Evolutionary conservation across 257 asterid genomes (phyloP).

Genomic region (Osmanthus fragrans): DNA sequence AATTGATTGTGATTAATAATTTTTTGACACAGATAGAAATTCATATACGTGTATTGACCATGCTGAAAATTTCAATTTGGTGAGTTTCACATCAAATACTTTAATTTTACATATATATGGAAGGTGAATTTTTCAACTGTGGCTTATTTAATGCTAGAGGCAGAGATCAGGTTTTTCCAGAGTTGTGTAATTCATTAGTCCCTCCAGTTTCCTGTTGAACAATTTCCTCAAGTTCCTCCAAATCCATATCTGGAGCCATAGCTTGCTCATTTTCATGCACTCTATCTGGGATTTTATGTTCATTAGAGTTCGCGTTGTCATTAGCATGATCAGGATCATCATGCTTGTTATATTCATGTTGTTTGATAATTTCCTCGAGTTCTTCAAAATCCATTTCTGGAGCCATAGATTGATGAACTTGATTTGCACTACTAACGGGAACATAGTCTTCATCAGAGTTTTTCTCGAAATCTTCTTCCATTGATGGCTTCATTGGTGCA

Average conservation of each 20-base stretch:
- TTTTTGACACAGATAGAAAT: too few species aligned
- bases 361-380: conserved; percentile 17
- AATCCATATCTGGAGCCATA: conserved; percentile 30
- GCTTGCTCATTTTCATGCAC: conserved; percentile 12
- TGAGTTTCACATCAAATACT: neutral
- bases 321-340: neutral
- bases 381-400: conserved; percentile 20
- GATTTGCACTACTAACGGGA: neutral
- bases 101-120: neutral
- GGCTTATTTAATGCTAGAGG: neutral
- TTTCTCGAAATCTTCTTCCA: neutral
- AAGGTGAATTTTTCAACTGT: neutral
- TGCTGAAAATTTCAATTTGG: neutral
- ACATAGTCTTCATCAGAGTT: conserved; percentile 15
- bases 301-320: neutral
- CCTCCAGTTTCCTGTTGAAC: conserved; percentile 1
- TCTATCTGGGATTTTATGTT: neutral
- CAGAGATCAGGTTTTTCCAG: neutral
- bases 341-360: neutral
- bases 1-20: too few species aligned
- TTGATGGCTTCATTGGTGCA: neutral
- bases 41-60: neutral
- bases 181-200: neutral
- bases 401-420: conserved; percentile 9
- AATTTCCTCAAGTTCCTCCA: conserved; percentile 26